These are phyloP conservation scores for Populus alba DNA, from an alignment of 345 rosid species.

Conservation along the genomic window DNA sequence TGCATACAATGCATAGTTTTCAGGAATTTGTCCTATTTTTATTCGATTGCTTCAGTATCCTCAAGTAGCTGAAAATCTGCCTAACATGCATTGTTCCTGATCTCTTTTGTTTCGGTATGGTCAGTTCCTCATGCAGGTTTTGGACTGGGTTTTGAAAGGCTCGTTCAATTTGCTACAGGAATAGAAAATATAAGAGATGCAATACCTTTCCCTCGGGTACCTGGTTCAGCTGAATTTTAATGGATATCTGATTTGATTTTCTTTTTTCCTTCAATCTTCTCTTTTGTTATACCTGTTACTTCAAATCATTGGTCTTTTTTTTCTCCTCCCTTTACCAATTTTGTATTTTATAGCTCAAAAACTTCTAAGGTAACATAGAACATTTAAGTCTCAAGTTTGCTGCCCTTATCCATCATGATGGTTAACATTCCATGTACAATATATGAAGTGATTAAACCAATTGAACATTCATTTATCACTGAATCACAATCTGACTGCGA, in stretches of 20 bases:
- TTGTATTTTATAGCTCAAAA: no score
- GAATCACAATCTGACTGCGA: neutral
- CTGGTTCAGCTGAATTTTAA: slow-evolving; percentile 88
- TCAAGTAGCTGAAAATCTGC: no score
- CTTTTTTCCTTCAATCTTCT: no score
- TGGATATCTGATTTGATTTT: no score
- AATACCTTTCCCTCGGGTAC: slow-evolving; percentile 91
- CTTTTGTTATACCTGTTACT: no score
- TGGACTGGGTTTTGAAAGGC: slow-evolving; percentile 93
- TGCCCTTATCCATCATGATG: no score
- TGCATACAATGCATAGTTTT: neutral
- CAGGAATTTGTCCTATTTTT: neutral
- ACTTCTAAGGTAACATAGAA: no score
- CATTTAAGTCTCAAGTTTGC: neutral
- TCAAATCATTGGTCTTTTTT: no score
- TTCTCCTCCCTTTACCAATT: no score
- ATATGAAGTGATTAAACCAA: neutral
- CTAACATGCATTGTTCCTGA: no score
- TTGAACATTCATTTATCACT: neutral
- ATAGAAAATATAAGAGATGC: slow-evolving; percentile 88
- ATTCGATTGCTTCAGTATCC: no score
- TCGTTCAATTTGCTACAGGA: slow-evolving; percentile 93
- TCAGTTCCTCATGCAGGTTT: slow-evolving; percentile 98
- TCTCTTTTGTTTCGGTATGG: neutral
- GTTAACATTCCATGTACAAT: no score